These are phyloP conservation scores for Byssochlamys sp. DNA, from an alignment of 2,329 filamentous ascomycete species.

Conservation along the genomic window DNA sequence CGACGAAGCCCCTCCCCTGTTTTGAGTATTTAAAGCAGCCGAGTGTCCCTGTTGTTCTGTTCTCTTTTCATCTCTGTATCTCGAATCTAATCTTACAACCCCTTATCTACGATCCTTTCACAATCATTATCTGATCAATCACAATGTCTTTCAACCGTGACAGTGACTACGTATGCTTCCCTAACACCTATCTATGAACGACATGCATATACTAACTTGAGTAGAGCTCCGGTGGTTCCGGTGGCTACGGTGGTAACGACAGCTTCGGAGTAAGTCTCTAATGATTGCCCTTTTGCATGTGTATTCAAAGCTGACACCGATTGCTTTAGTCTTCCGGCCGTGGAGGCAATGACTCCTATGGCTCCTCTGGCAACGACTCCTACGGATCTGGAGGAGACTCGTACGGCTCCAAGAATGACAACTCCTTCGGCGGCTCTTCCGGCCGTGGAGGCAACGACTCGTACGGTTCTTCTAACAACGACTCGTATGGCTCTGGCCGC, in stretches of 20 bases:
- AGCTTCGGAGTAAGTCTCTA: slow-evolving; percentile 10
- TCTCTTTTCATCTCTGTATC: background rate
- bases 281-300: background rate
- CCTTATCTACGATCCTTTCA: background rate
- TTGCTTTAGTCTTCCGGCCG: background rate
- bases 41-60: slow-evolving; percentile 1
- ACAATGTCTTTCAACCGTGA: slow-evolving; percentile 11
- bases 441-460: background rate
- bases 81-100: background rate
- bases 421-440: background rate
- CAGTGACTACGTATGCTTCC: slow-evolving; percentile 8
- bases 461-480: background rate
- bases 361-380: background rate
- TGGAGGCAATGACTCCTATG: background rate
- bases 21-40: background rate
- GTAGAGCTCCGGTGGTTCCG: slow-evolving; percentile 7
- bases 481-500: background rate
- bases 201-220: slow-evolving; percentile 7
- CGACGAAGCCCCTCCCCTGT: background rate
- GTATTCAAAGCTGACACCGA: background rate
- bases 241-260: slow-evolving; percentile 12
- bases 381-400: background rate
- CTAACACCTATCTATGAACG: slow-evolving; percentile 2
- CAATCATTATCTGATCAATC: background rate
- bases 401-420: background rate